A percentile compares a stretch with the other conserved stretches of the same genome.
phyloP scores from a whole-genome alignment of 2,329 filamentous ascomycete genomes.

The Volutella citrinella region DNA sequence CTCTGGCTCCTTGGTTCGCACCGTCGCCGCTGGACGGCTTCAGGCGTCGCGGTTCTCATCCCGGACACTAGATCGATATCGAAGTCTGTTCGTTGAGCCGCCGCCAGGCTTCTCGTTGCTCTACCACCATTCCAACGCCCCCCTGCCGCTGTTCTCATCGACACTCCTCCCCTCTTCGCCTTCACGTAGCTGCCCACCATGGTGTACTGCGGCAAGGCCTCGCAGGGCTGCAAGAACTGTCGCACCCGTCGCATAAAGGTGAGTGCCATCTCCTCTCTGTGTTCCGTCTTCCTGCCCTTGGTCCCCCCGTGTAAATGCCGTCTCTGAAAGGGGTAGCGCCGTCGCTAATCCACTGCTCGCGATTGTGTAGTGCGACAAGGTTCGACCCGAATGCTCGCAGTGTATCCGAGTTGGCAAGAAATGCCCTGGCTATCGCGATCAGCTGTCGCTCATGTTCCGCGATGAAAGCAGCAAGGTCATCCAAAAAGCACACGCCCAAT shows the following conservation, averaged over 20 bases:
- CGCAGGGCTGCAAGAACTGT: slow-evolving; percentile 52
- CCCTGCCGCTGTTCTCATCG: slow-evolving; percentile 1
- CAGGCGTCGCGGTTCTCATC: no score
- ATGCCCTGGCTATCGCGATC: slow-evolving; percentile 63
- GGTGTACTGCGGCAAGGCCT: slow-evolving; percentile 58
- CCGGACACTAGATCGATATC: no score
- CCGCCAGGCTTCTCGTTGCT: no score
- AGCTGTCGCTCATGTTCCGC: slow-evolving; percentile 63
- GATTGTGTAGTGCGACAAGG: slow-evolving; percentile 62
- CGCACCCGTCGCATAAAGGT: slow-evolving; percentile 55
- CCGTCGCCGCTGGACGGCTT: no score
- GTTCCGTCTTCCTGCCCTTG: neutral
- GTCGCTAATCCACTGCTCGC: no score
- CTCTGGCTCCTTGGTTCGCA: no score
- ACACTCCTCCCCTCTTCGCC: slow-evolving; percentile 1
- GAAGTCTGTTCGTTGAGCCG: no score
- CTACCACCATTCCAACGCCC: neutral
- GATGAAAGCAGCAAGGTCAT: slow-evolving; percentile 64
- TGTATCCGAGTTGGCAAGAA: slow-evolving; percentile 57
- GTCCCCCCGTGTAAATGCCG: no score
- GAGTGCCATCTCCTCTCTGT: slow-evolving; percentile 15
- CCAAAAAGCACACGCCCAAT: slow-evolving; percentile 54
- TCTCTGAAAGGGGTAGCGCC: no score
- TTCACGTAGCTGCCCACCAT: no score
- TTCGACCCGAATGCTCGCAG: slow-evolving; percentile 59